Percentiles rank a stretch among this genome's conserved stretches.
These are phyloP conservation scores for Leccinum obscurum DNA, from an alignment of 768 basidiomycete species.

Conservation along the genomic window DNA sequence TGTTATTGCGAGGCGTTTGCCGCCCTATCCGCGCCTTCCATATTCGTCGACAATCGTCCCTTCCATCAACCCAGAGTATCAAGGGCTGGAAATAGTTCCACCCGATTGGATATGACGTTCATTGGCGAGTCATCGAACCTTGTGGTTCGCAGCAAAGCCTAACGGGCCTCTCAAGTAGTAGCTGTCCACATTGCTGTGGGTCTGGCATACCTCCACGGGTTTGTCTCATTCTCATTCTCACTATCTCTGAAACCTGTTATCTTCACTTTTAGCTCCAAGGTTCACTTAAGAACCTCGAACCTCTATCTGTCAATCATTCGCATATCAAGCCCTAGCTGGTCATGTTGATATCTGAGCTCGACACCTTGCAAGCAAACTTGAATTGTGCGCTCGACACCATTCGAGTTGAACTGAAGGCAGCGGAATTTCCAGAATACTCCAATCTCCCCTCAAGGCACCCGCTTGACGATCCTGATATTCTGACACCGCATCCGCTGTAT, in stretches of 20 bases:
- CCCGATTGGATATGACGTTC: no score
- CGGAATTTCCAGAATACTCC: not conserved
- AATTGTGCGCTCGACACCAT: not conserved
- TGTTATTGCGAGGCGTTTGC: not conserved
- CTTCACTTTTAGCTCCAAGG: not conserved
- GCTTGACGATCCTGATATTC: not conserved
- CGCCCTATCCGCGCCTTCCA: not conserved
- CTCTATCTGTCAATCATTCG: not conserved
- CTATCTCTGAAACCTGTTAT: not conserved
- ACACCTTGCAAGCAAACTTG: not conserved
- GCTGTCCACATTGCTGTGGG: not conserved
- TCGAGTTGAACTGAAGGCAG: not conserved
- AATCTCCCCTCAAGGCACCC: not conserved
- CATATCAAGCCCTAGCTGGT: not conserved
- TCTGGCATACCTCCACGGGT: not conserved
- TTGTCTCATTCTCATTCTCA: not conserved
- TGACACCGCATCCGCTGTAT: not conserved
- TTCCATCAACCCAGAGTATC: no score
- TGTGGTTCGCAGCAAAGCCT: no score
- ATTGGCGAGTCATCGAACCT: no score
- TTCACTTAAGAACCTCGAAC: not conserved
- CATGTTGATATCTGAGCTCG: not conserved
- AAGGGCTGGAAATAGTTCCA: no score
- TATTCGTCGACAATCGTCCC: not conserved
- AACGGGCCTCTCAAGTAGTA: not conserved